These are phyloP conservation scores for Smallanthus sonchifolius DNA, from an alignment of 129 eudicot genomes.

Conservation along the genomic window DNA sequence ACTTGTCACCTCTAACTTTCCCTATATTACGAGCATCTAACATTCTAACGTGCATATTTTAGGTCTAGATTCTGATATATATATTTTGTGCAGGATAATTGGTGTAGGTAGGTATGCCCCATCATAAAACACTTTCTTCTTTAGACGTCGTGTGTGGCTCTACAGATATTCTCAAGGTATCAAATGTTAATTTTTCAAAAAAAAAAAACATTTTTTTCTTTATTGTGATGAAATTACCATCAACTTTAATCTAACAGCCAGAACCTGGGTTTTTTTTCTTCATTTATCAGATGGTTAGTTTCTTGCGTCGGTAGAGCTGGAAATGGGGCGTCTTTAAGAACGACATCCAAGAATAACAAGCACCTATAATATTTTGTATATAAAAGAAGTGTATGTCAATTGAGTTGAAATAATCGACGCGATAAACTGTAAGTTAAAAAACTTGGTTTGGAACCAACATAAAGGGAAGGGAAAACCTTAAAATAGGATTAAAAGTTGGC, in stretches of 20 bases:
- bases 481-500: conserved; percentile 15
- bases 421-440: conserved; percentile 26
- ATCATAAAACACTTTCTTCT: conserved; percentile 23
- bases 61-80: background rate
- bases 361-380: conserved; percentile 38
- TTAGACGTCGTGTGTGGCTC: conserved; percentile 34
- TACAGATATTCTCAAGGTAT: conserved; percentile 32
- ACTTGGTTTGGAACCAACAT: conserved; percentile 21
- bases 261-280: background rate
- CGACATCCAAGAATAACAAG: conserved; percentile 32
- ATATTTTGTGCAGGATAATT: conserved; percentile 36
- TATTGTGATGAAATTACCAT: background rate
- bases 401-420: conserved; percentile 27
- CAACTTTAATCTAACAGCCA: background rate
- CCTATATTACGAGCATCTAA: too few relatives aligned
- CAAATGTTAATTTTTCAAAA: background rate
- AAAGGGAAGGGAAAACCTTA: conserved; percentile 21
- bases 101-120: conserved; percentile 38
- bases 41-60: background rate
- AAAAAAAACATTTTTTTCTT: background rate
- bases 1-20: too few relatives aligned
- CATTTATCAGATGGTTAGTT: conserved; percentile 28
- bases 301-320: conserved; percentile 9
- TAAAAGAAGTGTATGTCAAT: conserved; percentile 33
- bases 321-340: conserved; percentile 31